Percentiles rank a stretch among this genome's conserved stretches.
Conservation (phyloP, 2,329 filamentous ascomycete species). For the Colletotrichum kahawae region DNA sequence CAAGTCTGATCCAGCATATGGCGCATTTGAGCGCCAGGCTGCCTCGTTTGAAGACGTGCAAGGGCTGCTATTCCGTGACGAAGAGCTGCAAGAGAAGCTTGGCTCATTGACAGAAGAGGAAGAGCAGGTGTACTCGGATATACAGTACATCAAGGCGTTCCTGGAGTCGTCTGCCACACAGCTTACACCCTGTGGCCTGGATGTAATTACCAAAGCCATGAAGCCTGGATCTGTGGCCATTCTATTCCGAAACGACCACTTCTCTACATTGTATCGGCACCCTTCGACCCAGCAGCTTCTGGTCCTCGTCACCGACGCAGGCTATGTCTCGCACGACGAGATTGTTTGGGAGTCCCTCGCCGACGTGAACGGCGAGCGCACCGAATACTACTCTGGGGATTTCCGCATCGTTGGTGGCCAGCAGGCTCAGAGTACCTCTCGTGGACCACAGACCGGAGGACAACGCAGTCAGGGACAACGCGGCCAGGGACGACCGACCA, state of each 20-base stretch:
- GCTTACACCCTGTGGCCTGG: constrained; percentile 80
- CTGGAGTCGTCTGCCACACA: constrained; percentile 84
- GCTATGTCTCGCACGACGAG: constrained; percentile 86
- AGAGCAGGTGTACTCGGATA: constrained; percentile 81
- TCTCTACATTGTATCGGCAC: constrained; percentile 91
- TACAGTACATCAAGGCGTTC: constrained; percentile 83
- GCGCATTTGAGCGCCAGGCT: constrained; percentile 75
- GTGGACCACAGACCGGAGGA: background rate
- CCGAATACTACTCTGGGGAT: constrained; percentile 88
- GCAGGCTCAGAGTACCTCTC: constrained; percentile 27
- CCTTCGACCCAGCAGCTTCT: constrained; percentile 77
- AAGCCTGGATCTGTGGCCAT: constrained; percentile 84
- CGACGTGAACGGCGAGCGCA: constrained; percentile 82
- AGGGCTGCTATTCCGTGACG: constrained; percentile 84
- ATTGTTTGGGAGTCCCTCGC: constrained; percentile 95
- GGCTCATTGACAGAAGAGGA: constrained; percentile 74
- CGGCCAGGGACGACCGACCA: background rate
- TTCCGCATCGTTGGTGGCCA: constrained; percentile 80
- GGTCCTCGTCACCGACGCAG: constrained; percentile 89
- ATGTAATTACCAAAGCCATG: constrained; percentile 73
- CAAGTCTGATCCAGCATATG: constrained; percentile 68
- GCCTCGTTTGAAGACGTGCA: constrained; percentile 92
- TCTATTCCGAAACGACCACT: constrained; percentile 96
- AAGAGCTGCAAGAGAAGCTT: constrained; percentile 85
- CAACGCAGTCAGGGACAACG: background rate